Conservation (phyloP, 306 rosid genomes). For the Casuarina glauca region DNA sequence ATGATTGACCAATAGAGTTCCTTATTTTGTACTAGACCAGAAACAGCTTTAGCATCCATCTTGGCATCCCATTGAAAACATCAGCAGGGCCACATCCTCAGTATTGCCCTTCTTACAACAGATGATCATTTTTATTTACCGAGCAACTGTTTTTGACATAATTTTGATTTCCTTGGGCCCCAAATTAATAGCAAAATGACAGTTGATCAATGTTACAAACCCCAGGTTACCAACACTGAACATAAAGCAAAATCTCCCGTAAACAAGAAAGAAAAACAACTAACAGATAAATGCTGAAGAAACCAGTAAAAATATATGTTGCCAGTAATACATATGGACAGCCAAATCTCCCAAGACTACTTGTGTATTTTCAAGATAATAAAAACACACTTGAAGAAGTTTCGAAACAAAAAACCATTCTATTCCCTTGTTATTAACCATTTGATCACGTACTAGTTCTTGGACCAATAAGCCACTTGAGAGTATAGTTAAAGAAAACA, state of each 20-base stretch:
- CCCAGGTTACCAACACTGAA: neutral
- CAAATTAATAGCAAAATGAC: neutral
- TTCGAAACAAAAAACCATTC: neutral
- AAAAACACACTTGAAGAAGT: neutral
- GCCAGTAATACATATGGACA: neutral
- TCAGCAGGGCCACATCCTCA: neutral
- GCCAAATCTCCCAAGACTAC: neutral
- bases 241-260: neutral
- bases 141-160: neutral
- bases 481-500: neutral
- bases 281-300: neutral
- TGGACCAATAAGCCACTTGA: constrained; percentile 3
- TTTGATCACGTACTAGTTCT: neutral
- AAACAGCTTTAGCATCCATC: neutral
- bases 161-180: neutral
- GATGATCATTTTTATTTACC: neutral
- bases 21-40: neutral
- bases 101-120: neutral
- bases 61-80: neutral
- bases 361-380: neutral
- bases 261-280: neutral
- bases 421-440: constrained; percentile 2
- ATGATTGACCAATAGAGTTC: neutral
- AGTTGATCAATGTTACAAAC: neutral
- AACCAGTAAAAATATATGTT: neutral